Conservation (phyloP, 108 stramenopile genomes). For the Skeletonema potamos region DNA sequence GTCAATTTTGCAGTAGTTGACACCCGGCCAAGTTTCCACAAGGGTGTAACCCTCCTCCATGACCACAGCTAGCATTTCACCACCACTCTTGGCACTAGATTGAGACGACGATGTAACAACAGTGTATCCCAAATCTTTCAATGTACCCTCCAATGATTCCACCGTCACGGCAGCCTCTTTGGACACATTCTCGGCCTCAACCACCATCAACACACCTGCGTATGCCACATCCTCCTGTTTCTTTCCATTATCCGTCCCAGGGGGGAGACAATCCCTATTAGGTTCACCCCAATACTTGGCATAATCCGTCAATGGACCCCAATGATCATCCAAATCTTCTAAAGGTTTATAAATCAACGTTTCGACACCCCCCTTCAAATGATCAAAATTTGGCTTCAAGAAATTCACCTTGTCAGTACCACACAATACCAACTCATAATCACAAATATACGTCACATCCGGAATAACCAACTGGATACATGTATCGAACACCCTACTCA, state of each 20-base stretch:
- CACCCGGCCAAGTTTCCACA: slow-evolving; percentile 54
- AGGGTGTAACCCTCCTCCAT: slow-evolving; percentile 51
- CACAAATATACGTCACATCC: slow-evolving; percentile 67
- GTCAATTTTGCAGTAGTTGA: slow-evolving; percentile 47
- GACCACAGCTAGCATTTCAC: slow-evolving; percentile 28
- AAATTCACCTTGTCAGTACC: slow-evolving; percentile 77
- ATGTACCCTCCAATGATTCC: slow-evolving; percentile 23
- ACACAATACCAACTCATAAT: slow-evolving; percentile 66
- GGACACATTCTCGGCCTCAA: slow-evolving; percentile 62
- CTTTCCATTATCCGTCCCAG: slow-evolving; percentile 28
- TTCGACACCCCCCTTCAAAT: slow-evolving; percentile 27
- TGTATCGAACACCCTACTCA: slow-evolving; percentile 68
- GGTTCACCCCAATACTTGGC: slow-evolving; percentile 51
- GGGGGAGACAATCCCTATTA: slow-evolving; percentile 28
- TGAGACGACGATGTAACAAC: slow-evolving; percentile 37
- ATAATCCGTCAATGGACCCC: slow-evolving; percentile 65
- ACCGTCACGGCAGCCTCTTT: slow-evolving; percentile 3
- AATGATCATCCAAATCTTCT: slow-evolving; percentile 54
- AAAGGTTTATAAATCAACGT: slow-evolving; percentile 31
- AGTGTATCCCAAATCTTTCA: slow-evolving; percentile 17
- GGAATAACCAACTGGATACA: slow-evolving; percentile 44
- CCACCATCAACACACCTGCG: slow-evolving; percentile 63
- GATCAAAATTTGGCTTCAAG: slow-evolving; percentile 46
- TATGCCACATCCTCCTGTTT: slow-evolving; percentile 19
- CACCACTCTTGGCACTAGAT: slow-evolving; percentile 15